A percentile compares a stretch with the other conserved stretches of the same genome.
These are phyloP conservation scores for Mortierella sp. DNA, from an alignment of 371 early-diverging fungal genomes.

Conservation along the genomic window DNA sequence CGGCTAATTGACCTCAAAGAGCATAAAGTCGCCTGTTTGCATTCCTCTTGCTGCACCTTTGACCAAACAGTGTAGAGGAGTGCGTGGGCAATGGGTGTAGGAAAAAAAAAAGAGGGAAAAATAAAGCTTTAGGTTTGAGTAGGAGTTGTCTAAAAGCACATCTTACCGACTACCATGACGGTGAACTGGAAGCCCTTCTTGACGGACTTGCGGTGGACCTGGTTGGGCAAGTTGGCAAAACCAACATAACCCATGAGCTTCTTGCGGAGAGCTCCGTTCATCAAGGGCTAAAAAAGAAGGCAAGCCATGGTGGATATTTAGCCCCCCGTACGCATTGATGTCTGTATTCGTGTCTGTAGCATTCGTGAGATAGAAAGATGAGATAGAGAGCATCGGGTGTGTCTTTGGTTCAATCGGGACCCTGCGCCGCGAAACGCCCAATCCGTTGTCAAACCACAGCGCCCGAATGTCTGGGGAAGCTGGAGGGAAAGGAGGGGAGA, in stretches of 20 bases:
- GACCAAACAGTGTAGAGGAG: constrained; percentile 2
- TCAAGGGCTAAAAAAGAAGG: constrained; percentile 21
- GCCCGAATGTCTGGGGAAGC: neutral
- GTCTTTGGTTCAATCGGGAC: too few relatives aligned
- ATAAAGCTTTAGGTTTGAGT: constrained; percentile 18
- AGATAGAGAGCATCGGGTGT: neutral
- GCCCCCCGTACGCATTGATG: neutral
- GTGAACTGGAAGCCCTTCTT: constrained; percentile 99
- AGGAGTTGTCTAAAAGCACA: constrained; percentile 11
- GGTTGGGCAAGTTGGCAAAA: constrained; percentile 98
- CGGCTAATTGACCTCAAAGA: too few relatives aligned
- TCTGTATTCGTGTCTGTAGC: neutral
- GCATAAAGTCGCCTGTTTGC: too few relatives aligned
- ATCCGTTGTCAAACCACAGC: neutral
- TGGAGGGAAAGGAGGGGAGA: neutral
- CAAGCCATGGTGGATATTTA: neutral
- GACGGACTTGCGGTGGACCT: constrained; percentile 97
- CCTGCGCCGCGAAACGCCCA: neutral
- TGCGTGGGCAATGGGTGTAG: neutral
- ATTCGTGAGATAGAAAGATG: neutral
- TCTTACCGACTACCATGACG: constrained; percentile 95
- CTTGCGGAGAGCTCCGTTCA: constrained; percentile 67
- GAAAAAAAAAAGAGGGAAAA: constrained; percentile 6
- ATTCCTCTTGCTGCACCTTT: neutral
- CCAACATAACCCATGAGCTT: constrained; percentile 96